Base-by-base conservation (phyloP, 768 basidiomycete species). In the Kondoa malvinella region DNA sequence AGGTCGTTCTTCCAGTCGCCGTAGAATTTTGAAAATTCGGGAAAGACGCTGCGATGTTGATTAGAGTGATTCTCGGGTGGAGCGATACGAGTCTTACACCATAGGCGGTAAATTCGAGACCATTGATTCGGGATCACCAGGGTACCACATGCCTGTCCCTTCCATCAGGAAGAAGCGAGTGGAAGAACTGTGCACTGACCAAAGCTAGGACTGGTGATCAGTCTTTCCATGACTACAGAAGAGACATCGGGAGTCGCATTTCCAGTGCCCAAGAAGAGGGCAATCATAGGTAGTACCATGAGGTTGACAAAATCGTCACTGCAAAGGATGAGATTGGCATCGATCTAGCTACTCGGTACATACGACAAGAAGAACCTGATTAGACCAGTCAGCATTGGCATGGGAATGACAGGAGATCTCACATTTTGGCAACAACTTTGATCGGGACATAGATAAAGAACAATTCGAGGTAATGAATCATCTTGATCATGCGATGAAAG, bases 161-260 rank as follows among this genome's bases (percentile, higher is more conserved):
- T 17, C 1, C 15, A 25, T 14, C 2, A 4, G 12, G 14, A 8
- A 2, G 17, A 32, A 0, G 14, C 0, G 21, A 2, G 2, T 4
- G 14, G 21, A 15, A 15, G 25, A 70, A 73, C 63, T 40, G 75
- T 74, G 78, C 78, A 79, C 79, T 50, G 12, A 27, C 79, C 79
- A 65, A 79, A 80, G 0, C 78, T 80, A 0, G 79, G 79, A 0
- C 76, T 77, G n/a, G 79, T 80, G 71, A 77, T 79, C 0, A 80
- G 73, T 12, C 79, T 73, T 69, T 80, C 79, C 76, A 80, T 77
- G 76, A 80, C 78, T 70, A 78, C 71, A 3, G 77, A 71, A 1
- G 79, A 78, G 0, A 80, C 71, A 69, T 80, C 73, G 31, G 79
- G 79, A 1, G 79, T 80, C 0, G 78, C 79, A 58, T 80, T 79